A percentile compares a stretch with the other conserved stretches of the same genome.
phyloP scores from a whole-genome alignment of 495 filamentous ascomycete species.

The Saxophila tyrrhenica region DNA sequence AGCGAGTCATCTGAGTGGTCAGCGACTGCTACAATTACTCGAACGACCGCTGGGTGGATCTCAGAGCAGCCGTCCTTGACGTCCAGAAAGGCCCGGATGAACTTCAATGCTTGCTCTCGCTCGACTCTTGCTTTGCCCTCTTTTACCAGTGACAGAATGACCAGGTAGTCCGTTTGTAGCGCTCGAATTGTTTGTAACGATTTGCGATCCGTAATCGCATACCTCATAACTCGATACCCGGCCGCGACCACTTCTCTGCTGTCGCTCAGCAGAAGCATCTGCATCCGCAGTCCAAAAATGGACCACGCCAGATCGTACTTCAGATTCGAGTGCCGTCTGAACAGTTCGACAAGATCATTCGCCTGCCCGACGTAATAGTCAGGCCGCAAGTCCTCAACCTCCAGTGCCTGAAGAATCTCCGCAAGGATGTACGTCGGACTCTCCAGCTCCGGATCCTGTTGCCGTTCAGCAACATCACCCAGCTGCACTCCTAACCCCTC shows the following conservation, averaged over 20 bases:
- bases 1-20: constrained; percentile 82
- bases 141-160: constrained; percentile 83
- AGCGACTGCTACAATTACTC: constrained; percentile 79
- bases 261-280: constrained; percentile 88
- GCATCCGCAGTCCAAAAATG: constrained; percentile 82
- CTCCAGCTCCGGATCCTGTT: constrained; percentile 43
- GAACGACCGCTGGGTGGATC: constrained; percentile 71
- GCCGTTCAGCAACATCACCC: constrained; percentile 37
- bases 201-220: constrained; percentile 82
- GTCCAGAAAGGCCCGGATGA: constrained; percentile 88
- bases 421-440: constrained; percentile 83
- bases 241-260: constrained; percentile 92
- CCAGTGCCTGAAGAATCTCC: constrained; percentile 77
- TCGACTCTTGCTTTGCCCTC: constrained; percentile 93
- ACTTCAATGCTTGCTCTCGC: constrained; percentile 92
- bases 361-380: constrained; percentile 91
- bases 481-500: constrained; percentile 10
- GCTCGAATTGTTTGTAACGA: constrained; percentile 80
- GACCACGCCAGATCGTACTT: constrained; percentile 96
- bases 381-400: constrained; percentile 72
- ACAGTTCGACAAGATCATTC: constrained; percentile 82
- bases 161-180: constrained; percentile 82
- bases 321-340: constrained; percentile 81
- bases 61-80: constrained; percentile 87
- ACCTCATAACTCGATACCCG: constrained; percentile 83